Evolutionary conservation across 139 green algal genomes (phyloP).

Genomic region (Asterochloris sp.): DNA sequence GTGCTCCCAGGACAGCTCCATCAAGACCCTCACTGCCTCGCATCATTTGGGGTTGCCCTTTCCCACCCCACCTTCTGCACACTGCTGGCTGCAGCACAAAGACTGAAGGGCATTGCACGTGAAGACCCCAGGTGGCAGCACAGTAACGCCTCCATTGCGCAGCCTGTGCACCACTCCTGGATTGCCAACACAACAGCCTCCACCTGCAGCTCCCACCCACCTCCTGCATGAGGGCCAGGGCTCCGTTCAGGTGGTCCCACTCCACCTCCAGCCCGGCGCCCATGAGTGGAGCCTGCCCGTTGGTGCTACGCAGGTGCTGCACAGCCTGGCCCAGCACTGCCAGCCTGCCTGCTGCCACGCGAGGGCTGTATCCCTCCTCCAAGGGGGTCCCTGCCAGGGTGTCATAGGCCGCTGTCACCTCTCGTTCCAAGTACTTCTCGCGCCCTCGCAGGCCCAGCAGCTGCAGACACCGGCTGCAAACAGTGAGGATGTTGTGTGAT

Average conservation of each 20-base stretch:
- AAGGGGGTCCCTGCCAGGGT: conserved; percentile 23
- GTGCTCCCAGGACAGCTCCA: no score
- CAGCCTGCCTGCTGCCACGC: conserved; percentile 26
- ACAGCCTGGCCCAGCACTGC: conserved; percentile 48
- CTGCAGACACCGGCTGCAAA: conserved; percentile 22
- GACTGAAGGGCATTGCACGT: background rate
- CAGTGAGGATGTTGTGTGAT: no score
- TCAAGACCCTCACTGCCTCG: background rate
- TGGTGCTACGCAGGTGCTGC: conserved; percentile 26
- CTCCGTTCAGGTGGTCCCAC: conserved; percentile 46
- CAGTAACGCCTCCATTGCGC: background rate
- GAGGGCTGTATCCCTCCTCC: conserved; percentile 47
- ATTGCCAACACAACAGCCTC: background rate
- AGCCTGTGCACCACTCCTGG: background rate
- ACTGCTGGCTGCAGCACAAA: background rate
- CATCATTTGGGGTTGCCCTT: background rate
- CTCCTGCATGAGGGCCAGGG: conserved; percentile 58
- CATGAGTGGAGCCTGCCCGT: conserved; percentile 11
- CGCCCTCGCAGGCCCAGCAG: conserved; percentile 44
- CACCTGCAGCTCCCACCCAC: conserved; percentile 16
- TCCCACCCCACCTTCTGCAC: background rate
- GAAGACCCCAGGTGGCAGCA: background rate
- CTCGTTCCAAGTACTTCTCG: conserved; percentile 33
- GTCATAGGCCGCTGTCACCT: conserved; percentile 37
- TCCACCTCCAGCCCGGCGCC: conserved; percentile 27